Evolutionary conservation across 208 protist species (phyloP).

Genomic region (Trypanosomatidae sp.): DNA sequence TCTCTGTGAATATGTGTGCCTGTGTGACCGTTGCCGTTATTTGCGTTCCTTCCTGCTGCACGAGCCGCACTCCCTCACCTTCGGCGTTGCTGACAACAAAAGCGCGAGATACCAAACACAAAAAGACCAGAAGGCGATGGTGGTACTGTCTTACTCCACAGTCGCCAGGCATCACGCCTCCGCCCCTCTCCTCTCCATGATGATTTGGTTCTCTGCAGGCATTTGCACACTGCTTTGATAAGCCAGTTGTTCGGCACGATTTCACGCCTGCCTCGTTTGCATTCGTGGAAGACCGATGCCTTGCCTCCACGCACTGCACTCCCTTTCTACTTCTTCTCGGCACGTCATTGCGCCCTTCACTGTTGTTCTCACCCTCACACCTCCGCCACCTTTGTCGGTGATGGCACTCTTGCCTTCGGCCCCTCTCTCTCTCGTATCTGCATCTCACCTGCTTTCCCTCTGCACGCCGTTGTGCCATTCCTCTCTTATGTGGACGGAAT

Average conservation of each 20-base stretch:
- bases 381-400: neutral
- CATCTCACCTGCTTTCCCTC: neutral
- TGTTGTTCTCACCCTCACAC: neutral
- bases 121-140: neutral
- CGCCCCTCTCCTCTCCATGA: neutral
- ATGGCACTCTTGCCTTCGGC: neutral
- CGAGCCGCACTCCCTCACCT: neutral
- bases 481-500: neutral
- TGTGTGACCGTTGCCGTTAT: neutral
- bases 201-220: neutral
- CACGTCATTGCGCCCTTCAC: neutral
- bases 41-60: neutral
- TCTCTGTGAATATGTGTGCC: neutral
- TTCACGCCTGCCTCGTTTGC: neutral
- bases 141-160: neutral
- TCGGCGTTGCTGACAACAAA: neutral
- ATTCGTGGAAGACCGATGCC: neutral
- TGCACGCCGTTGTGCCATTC: neutral
- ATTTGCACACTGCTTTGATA: neutral
- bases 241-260: neutral
- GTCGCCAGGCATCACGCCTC: neutral
- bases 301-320: neutral
- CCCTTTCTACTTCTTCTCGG: neutral
- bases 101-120: neutral
- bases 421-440: neutral